These are phyloP conservation scores for Sporothrix brasiliensis DNA, from an alignment of 2,329 filamentous ascomycete genomes.

Conservation along the genomic window DNA sequence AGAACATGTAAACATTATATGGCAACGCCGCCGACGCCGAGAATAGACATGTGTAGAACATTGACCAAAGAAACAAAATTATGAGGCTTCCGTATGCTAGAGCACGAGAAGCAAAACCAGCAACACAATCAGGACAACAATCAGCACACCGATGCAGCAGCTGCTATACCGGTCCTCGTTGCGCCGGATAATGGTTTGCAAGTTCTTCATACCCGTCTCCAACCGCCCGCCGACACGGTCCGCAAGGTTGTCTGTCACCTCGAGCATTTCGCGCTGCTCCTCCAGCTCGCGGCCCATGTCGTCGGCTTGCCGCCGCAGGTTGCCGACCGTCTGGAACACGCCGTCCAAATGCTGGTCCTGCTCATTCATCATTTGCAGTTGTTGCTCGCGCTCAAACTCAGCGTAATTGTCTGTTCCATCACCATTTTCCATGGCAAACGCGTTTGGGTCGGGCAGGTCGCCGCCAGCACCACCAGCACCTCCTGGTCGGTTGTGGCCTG, in stretches of 20 bases:
- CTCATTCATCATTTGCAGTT: slow-evolving; percentile 88
- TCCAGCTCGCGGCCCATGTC: slow-evolving; percentile 96
- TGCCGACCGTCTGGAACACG: slow-evolving; percentile 91
- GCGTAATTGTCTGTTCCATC: slow-evolving; percentile 61
- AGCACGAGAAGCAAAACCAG: slow-evolving; percentile 74
- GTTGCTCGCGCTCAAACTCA: slow-evolving; percentile 87
- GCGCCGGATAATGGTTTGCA: slow-evolving; percentile 79
- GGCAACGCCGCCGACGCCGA: neutral
- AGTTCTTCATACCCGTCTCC: slow-evolving; percentile 81
- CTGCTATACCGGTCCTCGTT: slow-evolving; percentile 89
- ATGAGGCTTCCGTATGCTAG: slow-evolving; percentile 40
- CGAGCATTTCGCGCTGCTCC: slow-evolving; percentile 87
- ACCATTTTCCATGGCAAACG: slow-evolving; percentile 58
- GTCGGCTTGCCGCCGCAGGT: slow-evolving; percentile 84
- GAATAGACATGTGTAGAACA: neutral
- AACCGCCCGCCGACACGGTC: slow-evolving; percentile 86
- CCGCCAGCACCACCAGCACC: slow-evolving; percentile 37
- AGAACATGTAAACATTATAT: neutral
- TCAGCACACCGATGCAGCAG: slow-evolving; percentile 87
- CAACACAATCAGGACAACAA: slow-evolving; percentile 83
- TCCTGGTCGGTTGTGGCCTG: slow-evolving; percentile 33
- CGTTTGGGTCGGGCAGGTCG: slow-evolving; percentile 58
- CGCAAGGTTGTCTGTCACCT: slow-evolving; percentile 79
- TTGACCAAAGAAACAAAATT: neutral
- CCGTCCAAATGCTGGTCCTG: slow-evolving; percentile 92